Evolutionary conservation across 2,329 filamentous ascomycete species (phyloP).

Genomic region (Chrysoporthe cubensis): DNA sequence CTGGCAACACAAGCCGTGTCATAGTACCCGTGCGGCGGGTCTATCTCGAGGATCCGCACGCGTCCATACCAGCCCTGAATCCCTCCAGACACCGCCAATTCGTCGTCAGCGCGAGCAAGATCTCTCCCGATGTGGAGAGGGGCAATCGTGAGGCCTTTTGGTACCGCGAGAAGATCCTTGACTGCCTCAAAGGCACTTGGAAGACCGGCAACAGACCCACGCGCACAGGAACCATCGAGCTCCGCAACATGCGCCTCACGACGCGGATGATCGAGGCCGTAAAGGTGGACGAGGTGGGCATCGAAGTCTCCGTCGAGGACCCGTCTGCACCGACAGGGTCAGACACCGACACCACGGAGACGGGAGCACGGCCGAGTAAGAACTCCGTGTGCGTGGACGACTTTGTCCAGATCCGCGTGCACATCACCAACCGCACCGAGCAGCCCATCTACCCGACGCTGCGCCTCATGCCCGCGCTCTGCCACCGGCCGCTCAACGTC

Average conservation of each 20-base stretch:
- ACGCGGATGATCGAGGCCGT: conserved; percentile 82
- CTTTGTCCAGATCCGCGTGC: conserved; percentile 73
- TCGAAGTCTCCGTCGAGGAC: conserved; percentile 61
- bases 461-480: conserved; percentile 75
- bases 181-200: conserved; percentile 74
- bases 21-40: conserved; percentile 77
- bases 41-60: conserved; percentile 76
- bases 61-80: conserved; percentile 78
- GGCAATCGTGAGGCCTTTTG: conserved; percentile 83
- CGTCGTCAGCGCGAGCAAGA: conserved; percentile 79
- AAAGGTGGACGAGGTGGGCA: conserved; percentile 77
- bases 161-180: conserved; percentile 83
- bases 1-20: conserved; percentile 73
- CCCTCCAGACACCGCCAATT: conserved; percentile 88
- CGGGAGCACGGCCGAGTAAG: conserved; percentile 25
- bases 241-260: conserved; percentile 75
- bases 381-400: conserved; percentile 53
- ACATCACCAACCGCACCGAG: conserved; percentile 73
- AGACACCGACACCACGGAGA: conserved; percentile 28
- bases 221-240: conserved; percentile 71
- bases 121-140: conserved; percentile 79
- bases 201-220: conserved; percentile 54
- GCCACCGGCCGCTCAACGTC: conserved; percentile 71
- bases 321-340: conserved; percentile 28
- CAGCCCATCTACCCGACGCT: conserved; percentile 72